Evolutionary conservation across 1,284 basidiomycete genomes (phyloP).

Genomic region (Melampsora americana): DNA sequence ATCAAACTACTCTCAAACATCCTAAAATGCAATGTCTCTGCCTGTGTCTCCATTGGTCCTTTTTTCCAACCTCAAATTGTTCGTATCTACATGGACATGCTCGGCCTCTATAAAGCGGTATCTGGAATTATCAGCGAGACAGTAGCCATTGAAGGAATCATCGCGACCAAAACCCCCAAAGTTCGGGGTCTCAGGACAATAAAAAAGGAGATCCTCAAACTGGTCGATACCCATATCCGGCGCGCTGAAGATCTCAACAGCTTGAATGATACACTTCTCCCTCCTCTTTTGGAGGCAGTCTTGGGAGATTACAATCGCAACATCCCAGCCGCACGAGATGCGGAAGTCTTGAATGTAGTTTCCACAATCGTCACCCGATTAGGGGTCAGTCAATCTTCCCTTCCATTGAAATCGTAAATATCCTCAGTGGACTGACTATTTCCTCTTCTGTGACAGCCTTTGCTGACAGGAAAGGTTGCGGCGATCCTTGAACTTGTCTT

Average conservation of each 20-base stretch:
- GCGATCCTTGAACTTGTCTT: slow-evolving; percentile 96
- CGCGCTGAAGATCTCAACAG: slow-evolving; percentile 93
- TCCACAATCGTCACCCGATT: slow-evolving; percentile 87
- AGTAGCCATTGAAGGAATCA: slow-evolving; percentile 68
- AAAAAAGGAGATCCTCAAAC: slow-evolving; percentile 95
- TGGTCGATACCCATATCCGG: slow-evolving; percentile 93
- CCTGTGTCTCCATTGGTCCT: slow-evolving; percentile 92
- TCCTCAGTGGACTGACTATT: background rate
- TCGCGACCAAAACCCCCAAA: slow-evolving; percentile 97
- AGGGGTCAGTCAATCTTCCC: slow-evolving; percentile 55
- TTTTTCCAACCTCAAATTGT: slow-evolving; percentile 97
- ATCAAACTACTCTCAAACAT: slow-evolving; percentile 97
- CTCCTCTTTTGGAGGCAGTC: slow-evolving; percentile 91
- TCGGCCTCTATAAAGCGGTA: slow-evolving; percentile 95
- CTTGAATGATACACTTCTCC: slow-evolving; percentile 88
- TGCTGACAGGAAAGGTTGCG: slow-evolving; percentile 91
- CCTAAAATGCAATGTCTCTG: slow-evolving; percentile 96
- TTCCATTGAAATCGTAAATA: background rate
- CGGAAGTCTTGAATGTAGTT: slow-evolving; percentile 97
- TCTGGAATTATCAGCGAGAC: slow-evolving; percentile 96
- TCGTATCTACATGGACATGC: slow-evolving; percentile 95
- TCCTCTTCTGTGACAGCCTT: slow-evolving; percentile 55
- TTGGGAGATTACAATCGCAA: slow-evolving; percentile 95
- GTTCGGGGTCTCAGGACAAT: slow-evolving; percentile 90
- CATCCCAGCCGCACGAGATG: slow-evolving; percentile 87